phyloP scores from a whole-genome alignment of 371 early-diverging fungal genomes.

The Mortierella sp. region DNA sequence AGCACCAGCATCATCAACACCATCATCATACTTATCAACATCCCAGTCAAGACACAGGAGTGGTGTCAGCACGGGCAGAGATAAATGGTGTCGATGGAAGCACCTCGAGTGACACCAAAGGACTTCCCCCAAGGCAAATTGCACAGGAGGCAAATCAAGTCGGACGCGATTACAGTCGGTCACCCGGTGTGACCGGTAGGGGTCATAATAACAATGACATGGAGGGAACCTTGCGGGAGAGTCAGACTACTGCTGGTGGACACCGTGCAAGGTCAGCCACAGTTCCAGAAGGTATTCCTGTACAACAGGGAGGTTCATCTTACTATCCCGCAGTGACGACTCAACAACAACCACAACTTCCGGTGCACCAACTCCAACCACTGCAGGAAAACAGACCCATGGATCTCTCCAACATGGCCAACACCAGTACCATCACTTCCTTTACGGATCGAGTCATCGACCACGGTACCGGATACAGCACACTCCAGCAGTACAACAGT shows the following conservation, averaged over 20 bases:
- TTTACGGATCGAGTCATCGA: slow-evolving; percentile 15
- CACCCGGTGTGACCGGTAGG: neutral
- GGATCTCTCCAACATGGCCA: neutral
- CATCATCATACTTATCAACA: slow-evolving; percentile 3
- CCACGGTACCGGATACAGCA: slow-evolving; percentile 12
- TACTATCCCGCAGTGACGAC: neutral
- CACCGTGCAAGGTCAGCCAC: slow-evolving; percentile 3
- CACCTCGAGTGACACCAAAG: neutral
- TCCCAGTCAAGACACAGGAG: slow-evolving; percentile 8
- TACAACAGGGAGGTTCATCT: neutral
- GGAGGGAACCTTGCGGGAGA: slow-evolving; percentile 23
- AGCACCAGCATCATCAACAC: slow-evolving; percentile 19
- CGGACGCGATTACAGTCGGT: slow-evolving; percentile 1
- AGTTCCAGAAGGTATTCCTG: neutral
- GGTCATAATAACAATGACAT: slow-evolving; percentile 26
- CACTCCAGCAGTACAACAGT: slow-evolving; percentile 9
- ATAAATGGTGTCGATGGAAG: slow-evolving; percentile 10
- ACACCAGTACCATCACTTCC: neutral
- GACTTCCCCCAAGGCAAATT: neutral
- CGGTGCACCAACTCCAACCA: neutral
- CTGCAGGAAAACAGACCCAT: neutral
- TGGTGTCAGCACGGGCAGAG: neutral
- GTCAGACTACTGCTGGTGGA: neutral
- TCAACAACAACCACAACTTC: neutral
- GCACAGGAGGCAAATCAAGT: slow-evolving; percentile 6